A percentile compares a stretch with the other conserved stretches of the same genome.
Conservation (phyloP, 169 alveolate genomes). For the Condylostoma magnum region DNA sequence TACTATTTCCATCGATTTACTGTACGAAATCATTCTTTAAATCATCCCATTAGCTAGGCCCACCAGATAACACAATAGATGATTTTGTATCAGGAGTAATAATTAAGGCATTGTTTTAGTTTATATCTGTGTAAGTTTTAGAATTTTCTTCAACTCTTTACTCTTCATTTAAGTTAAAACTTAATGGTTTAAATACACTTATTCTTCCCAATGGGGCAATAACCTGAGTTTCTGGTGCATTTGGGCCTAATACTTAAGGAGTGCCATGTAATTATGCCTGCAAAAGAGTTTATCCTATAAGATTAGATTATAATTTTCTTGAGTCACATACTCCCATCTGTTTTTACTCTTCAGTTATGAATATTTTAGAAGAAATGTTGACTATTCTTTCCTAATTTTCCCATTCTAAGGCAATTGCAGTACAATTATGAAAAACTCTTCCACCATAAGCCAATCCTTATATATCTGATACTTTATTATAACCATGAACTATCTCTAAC, state of each 20-base stretch:
- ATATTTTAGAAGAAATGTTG: not conserved
- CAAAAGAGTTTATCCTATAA: conserved; percentile 23
- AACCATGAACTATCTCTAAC: not conserved
- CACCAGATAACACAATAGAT: not conserved
- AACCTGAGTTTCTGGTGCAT: conserved; percentile 9
- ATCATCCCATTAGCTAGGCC: conserved; percentile 27
- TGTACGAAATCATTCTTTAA: no score
- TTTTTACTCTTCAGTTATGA: not conserved
- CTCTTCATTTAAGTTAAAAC: not conserved
- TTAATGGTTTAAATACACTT: conserved; percentile 17
- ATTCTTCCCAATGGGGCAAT: conserved; percentile 22
- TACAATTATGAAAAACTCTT: conserved; percentile 19
- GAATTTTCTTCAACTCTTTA: not conserved
- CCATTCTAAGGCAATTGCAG: conserved; percentile 27
- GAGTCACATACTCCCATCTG: conserved; percentile 17
- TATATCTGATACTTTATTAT: not conserved
- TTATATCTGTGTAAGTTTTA: conserved; percentile 1
- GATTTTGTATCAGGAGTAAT: conserved; percentile 20
- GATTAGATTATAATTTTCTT: not conserved
- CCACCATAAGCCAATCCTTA: not conserved
- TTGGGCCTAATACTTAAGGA: not conserved
- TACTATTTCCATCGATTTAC: no score
- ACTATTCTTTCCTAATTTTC: not conserved
- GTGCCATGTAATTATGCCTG: not conserved
- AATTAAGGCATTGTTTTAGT: conserved; percentile 6